Base-by-base conservation (phyloP, 129 eudicot species). In the Escallonia rubra region DNA sequence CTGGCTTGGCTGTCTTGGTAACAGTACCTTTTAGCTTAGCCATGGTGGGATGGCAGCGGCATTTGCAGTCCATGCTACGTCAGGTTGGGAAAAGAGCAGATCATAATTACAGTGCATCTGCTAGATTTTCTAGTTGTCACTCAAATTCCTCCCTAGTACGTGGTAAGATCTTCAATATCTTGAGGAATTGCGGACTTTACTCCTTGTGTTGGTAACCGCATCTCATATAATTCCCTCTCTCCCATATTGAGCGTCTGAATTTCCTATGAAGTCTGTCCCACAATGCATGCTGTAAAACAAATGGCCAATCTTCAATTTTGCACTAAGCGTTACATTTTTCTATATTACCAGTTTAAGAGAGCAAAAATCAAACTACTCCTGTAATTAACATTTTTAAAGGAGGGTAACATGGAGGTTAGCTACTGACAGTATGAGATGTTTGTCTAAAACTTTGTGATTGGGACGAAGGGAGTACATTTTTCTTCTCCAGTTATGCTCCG, bases 21-120 rank as follows among this genome's bases (percentile, higher is more conserved):
- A 81, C 59, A 65, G n/a, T 44, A 53, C 34, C 55, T 59, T 72
- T 48, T 56, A 46, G 75, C 58, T 63, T 40, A 70, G 79, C 67
- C 70, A 89, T 89, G 96, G 93, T 74, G 89, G 83, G 96, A 57
- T 91, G 97, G 97, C 86, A 81, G 55, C 82, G 89, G 40, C 81
- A 88, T 61, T 61, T 88, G 78, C 82, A 76, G 65, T 81, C 85
- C 50, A 23, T 91, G 49, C 69, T 91, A 54, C 81, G 77, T 66
- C 81, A 82, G 51, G 85, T 81, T 68, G 96, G 87, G 12, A 86
- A 74, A 76, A 79, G 79, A 79, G 70, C 77, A 61, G 89, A 85
- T 68, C 83, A 65, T 62, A 75, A 73, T 66, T 65, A 48, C 67
- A 64, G 15, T 72, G 66, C 82, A 50, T 62, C 79, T 64, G 72